phyloP scores from a whole-genome alignment of 305 asterid genomes.

The Fraxinus dipetala region DNA sequence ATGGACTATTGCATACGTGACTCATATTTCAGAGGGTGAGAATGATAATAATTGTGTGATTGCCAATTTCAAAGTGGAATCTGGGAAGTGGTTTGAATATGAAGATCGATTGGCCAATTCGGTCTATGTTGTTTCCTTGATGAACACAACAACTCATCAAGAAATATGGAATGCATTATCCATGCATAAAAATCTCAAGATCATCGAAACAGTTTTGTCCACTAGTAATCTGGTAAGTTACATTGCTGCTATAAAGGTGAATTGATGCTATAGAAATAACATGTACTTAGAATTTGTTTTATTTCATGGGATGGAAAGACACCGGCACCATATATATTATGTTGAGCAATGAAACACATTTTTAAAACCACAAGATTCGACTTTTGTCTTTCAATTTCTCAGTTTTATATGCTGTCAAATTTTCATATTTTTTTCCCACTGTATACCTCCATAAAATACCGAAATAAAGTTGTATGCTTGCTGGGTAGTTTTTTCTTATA shows the following conservation, averaged over 20 bases:
- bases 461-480: background rate
- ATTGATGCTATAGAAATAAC: background rate
- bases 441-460: background rate
- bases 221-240: slow-evolving; percentile 35
- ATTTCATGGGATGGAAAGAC: background rate
- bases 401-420: background rate
- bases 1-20: slow-evolving; percentile 45
- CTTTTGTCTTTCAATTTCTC: background rate
- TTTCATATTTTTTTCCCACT: background rate
- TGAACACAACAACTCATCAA: slow-evolving; percentile 34
- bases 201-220: slow-evolving; percentile 38
- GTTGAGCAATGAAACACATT: background rate
- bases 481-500: background rate
- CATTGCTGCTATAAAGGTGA: background rate
- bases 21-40: slow-evolving; percentile 26
- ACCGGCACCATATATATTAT: background rate
- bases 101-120: slow-evolving; percentile 15
- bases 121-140: slow-evolving; percentile 40
- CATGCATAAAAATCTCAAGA: slow-evolving; percentile 36
- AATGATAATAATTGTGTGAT: slow-evolving; percentile 23
- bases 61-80: slow-evolving; percentile 35
- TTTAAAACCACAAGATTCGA: background rate
- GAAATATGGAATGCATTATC: slow-evolving; percentile 50
- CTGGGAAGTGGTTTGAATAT: slow-evolving; percentile 20
- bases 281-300: background rate